Conservation (phyloP, 257 asterid species). For the Solanum pimpinellifolium region DNA sequence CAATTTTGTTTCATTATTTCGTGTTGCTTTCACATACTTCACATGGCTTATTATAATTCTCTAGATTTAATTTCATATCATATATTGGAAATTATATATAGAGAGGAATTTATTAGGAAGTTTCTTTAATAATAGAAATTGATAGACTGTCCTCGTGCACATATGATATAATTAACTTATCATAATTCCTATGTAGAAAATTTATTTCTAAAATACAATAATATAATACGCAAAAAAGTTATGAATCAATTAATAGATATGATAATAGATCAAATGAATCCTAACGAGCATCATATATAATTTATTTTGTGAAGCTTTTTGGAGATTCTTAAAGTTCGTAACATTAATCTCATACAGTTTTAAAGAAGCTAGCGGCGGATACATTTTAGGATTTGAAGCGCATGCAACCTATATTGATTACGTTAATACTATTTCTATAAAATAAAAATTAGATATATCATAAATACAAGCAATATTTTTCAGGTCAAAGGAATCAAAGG, state of each 20-base stretch:
- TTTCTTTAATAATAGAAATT: background rate
- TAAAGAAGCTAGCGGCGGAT: background rate
- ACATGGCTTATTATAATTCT: background rate
- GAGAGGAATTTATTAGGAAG: background rate
- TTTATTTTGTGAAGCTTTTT: too few species aligned
- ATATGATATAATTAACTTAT: background rate
- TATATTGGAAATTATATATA: background rate
- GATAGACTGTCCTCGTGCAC: conserved; percentile 2
- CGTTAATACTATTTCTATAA: background rate
- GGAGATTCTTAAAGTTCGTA: too few species aligned
- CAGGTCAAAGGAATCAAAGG: background rate
- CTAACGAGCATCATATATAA: background rate
- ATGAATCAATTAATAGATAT: background rate
- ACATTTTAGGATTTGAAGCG: background rate
- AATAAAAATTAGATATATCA: background rate
- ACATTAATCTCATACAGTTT: too few species aligned
- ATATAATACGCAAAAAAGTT: background rate
- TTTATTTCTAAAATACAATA: background rate
- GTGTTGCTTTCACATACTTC: conserved; percentile 2
- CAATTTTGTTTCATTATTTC: background rate
- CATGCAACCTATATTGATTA: background rate
- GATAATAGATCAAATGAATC: background rate
- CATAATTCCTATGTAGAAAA: background rate
- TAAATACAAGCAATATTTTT: too few species aligned
- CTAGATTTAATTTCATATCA: background rate